Evolutionary conservation across 192 early-diverging fungal genomes (phyloP), one percentile per base, ranked within the genome.

Genomic region (Coemansia sp.): DNA sequence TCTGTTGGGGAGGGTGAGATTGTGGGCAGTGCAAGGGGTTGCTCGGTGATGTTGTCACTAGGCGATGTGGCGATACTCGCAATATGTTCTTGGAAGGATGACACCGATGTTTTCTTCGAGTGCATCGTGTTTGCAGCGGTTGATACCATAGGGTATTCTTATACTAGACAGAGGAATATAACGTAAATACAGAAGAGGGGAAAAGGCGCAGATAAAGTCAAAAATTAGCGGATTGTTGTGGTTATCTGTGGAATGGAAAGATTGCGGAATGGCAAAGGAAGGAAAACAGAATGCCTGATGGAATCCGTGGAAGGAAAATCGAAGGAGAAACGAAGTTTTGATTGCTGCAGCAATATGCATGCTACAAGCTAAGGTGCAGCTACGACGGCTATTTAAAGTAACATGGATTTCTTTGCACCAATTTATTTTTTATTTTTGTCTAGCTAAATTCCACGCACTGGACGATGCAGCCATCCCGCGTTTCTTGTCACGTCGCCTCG

Each of bases 1-100:
- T 48, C 22, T 34, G 23, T 57, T 25, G 17, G 53, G 55, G 25
- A 31, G 44, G 20, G 62, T 17, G n/a, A 64, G 44, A 20, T 56
- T 57, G 44, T 14, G 7, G n/a, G 29, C 31, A 34, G 29, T 4
- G 17, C 29, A 5, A 34, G 33, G 25, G 11, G 0, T 25, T 20
- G 15, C 23, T 25, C 45, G 9, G 20, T 23, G 45, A 13, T 48
- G 23, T 23, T 48, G 9, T 48, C 14, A 11, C 15, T 7, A 10
- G 7, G 4, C 23, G 45, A 25, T 9, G 45, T 7, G 6, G 25
- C 8, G 45, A 13, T 31, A n/a, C 19, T 20, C 30, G 29, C 30
- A 33, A 15, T 9, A 13, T 13, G 30, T n/a, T 54, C n/a, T 15
- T 54, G 29, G 19, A 30, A 29, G n/a, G 33, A 54, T 1, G 11